Evolutionary conservation across 768 basidiomycete species (phyloP).

Genomic region (Amanita subjunquillea): DNA sequence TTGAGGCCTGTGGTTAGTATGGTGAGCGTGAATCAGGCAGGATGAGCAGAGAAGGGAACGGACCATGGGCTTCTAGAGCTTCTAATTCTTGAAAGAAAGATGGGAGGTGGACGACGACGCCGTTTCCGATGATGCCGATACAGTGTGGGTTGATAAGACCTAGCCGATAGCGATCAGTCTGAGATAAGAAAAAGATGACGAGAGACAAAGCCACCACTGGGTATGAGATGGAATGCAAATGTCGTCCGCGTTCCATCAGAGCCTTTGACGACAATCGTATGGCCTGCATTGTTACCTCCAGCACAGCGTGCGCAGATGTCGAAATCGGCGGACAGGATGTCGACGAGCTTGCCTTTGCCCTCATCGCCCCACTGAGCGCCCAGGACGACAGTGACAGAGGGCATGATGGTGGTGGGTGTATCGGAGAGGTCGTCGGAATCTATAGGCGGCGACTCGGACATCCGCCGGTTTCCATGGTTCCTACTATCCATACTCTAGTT

Average conservation of each 20-base stretch:
- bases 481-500: no score
- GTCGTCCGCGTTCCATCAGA: conserved; percentile 66
- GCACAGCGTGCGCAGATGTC: conserved; percentile 96
- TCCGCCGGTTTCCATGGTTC: no score
- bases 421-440: no score
- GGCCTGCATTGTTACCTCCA: conserved; percentile 98
- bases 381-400: conserved; percentile 55
- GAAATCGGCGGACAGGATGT: conserved; percentile 81
- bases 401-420: no score
- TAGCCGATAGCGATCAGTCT: conserved; percentile 16
- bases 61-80: conserved; percentile 74
- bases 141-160: conserved; percentile 83
- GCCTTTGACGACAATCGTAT: conserved; percentile 83
- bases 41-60: conserved; percentile 4
- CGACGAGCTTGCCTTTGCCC: conserved; percentile 93
- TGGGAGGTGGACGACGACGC: conserved; percentile 94
- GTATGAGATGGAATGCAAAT: conserved; percentile 93
- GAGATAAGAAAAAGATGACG: conserved; percentile 5
- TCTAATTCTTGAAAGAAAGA: conserved; percentile 94
- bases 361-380: conserved; percentile 92
- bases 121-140: conserved; percentile 81
- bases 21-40: neutral
- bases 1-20: conserved; percentile 52
- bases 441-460: no score
- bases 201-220: conserved; percentile 51